These are phyloP conservation scores for Leishmania turanica DNA, from an alignment of 208 protist species.

Conservation along the genomic window DNA sequence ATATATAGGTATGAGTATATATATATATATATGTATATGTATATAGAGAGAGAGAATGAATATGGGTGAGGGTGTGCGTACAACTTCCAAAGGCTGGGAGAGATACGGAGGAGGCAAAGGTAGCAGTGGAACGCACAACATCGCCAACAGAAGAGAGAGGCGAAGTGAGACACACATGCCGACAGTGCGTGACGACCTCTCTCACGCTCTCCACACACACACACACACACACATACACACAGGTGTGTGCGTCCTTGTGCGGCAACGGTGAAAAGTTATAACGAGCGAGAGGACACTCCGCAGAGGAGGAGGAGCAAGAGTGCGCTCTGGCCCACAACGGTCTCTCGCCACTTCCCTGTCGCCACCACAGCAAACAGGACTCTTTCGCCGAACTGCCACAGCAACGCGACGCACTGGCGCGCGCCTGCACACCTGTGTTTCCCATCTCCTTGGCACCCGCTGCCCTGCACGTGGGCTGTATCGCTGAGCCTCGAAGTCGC, in stretches of 20 bases:
- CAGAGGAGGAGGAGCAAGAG: neutral
- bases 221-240: no score
- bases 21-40: neutral
- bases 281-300: neutral
- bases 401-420: neutral
- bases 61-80: neutral
- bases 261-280: neutral
- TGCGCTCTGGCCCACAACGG: neutral
- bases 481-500: neutral
- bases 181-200: neutral
- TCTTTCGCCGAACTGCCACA: neutral
- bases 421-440: neutral
- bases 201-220: neutral
- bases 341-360: neutral
- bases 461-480: neutral
- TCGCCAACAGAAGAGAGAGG: neutral
- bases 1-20: neutral
- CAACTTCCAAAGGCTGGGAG: neutral
- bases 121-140: neutral
- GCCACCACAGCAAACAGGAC: neutral
- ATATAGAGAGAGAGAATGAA: neutral
- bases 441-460: neutral
- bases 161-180: neutral
- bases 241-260: neutral
- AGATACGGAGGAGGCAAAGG: neutral